A percentile compares a stretch with the other conserved stretches of the same genome.
phyloP scores from a whole-genome alignment of 2,329 filamentous ascomycete genomes.

The Akanthomyces muscarius region DNA sequence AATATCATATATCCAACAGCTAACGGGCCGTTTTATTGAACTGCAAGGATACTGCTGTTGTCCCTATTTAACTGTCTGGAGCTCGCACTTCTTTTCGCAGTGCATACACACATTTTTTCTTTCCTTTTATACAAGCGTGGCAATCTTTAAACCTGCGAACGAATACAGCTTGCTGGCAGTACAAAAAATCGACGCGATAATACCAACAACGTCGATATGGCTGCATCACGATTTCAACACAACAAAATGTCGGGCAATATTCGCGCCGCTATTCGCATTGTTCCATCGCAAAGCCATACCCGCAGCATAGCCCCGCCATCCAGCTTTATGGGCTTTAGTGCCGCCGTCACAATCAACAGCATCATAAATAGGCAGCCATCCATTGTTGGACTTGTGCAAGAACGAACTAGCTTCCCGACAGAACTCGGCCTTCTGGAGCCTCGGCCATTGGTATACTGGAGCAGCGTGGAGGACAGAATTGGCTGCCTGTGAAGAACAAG shows the following conservation, averaged over 20 bases:
- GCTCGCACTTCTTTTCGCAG: neutral
- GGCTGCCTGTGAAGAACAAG: constrained; percentile 29
- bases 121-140: neutral
- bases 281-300: constrained; percentile 8
- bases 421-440: constrained; percentile 58
- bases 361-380: constrained; percentile 57
- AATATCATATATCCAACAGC: neutral
- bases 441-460: constrained; percentile 60
- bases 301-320: constrained; percentile 28
- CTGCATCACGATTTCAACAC: constrained; percentile 1
- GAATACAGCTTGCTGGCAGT: neutral
- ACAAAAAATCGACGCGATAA: neutral
- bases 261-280: neutral
- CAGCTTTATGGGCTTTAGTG: constrained; percentile 36
- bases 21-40: neutral
- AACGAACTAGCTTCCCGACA: constrained; percentile 48
- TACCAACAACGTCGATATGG: neutral
- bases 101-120: neutral
- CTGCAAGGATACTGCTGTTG: neutral
- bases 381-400: constrained; percentile 54
- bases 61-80: neutral
- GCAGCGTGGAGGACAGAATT: constrained; percentile 59
- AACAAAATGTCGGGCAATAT: constrained; percentile 8
- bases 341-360: constrained; percentile 53
- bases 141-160: neutral